These are phyloP conservation scores for Alternaria sp. DNA, from an alignment of 2,329 filamentous ascomycete species.

Conservation along the genomic window DNA sequence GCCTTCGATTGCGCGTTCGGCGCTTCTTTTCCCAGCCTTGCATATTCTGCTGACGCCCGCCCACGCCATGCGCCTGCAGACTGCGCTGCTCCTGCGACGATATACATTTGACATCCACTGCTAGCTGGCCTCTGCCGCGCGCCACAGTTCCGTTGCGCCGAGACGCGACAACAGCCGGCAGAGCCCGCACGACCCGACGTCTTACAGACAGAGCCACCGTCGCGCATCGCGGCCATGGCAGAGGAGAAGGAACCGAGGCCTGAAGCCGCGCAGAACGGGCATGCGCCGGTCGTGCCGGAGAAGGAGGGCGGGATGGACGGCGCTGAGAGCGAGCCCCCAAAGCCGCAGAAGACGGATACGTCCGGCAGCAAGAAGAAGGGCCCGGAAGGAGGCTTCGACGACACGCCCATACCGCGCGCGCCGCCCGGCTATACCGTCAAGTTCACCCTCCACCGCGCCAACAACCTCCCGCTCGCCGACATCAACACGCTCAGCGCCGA, in stretches of 20 bases:
- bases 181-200: neutral
- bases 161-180: conserved; percentile 2
- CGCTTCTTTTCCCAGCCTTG: conserved; percentile 1
- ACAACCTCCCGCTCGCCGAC: conserved; percentile 83
- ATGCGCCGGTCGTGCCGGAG: conserved; percentile 18
- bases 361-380: conserved; percentile 42
- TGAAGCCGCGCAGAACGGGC: conserved; percentile 15
- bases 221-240: conserved; percentile 19
- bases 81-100: neutral
- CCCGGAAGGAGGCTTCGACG: conserved; percentile 80
- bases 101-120: neutral
- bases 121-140: neutral
- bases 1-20: conserved; percentile 14
- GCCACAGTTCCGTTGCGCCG: conserved; percentile 5
- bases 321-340: conserved; percentile 19
- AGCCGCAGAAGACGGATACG: conserved; percentile 35
- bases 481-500: conserved; percentile 79
- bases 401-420: conserved; percentile 75
- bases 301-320: conserved; percentile 16
- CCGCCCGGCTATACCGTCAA: conserved; percentile 83
- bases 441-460: conserved; percentile 82
- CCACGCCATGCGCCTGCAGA: neutral
- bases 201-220: conserved; percentile 3
- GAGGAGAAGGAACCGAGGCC: conserved; percentile 15
- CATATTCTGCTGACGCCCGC: neutral